Evolutionary conservation across 2,329 filamentous ascomycete species (phyloP).

Genomic region (Penicillium sp.): DNA sequence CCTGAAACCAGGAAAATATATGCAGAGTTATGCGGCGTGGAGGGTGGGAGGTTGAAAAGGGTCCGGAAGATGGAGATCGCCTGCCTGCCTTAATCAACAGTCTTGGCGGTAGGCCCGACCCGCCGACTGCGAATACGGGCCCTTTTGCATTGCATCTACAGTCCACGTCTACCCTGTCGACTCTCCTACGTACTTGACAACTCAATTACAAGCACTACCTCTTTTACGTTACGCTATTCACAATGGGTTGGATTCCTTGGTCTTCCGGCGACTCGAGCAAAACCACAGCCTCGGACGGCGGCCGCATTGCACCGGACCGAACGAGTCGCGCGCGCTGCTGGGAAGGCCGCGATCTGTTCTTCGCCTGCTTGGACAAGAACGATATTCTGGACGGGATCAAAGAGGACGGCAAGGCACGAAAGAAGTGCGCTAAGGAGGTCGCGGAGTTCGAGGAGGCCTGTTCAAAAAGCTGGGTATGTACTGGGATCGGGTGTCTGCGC

Average conservation of each 20-base stretch:
- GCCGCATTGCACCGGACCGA: slow-evolving; percentile 79
- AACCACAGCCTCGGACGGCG: slow-evolving; percentile 52
- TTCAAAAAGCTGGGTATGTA: slow-evolving; percentile 82
- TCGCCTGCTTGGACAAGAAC: slow-evolving; percentile 79
- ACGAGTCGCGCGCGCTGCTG: slow-evolving; percentile 82
- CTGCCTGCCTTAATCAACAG: slow-evolving; percentile 23
- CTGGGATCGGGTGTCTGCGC: background rate
- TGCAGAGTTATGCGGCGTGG: slow-evolving; percentile 2
- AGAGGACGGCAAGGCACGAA: slow-evolving; percentile 57
- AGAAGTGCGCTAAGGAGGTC: slow-evolving; percentile 62
- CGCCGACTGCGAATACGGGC: slow-evolving; percentile 13
- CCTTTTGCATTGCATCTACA: background rate
- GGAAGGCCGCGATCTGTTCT: slow-evolving; percentile 85
- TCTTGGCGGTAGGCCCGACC: slow-evolving; percentile 24
- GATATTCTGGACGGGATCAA: slow-evolving; percentile 74
- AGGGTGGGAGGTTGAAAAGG: slow-evolving; percentile 5
- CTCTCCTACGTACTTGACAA: background rate
- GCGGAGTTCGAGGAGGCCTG: slow-evolving; percentile 79
- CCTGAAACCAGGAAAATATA: background rate
- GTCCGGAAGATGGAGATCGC: slow-evolving; percentile 13
- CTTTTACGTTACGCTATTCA: slow-evolving; percentile 5
- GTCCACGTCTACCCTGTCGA: background rate
- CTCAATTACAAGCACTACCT: background rate
- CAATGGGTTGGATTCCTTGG: slow-evolving; percentile 57
- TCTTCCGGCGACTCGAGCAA: slow-evolving; percentile 46